These are phyloP conservation scores for Cryptococcus neoformans DNA, from an alignment of 1,284 basidiomycete genomes.

Conservation along the genomic window DNA sequence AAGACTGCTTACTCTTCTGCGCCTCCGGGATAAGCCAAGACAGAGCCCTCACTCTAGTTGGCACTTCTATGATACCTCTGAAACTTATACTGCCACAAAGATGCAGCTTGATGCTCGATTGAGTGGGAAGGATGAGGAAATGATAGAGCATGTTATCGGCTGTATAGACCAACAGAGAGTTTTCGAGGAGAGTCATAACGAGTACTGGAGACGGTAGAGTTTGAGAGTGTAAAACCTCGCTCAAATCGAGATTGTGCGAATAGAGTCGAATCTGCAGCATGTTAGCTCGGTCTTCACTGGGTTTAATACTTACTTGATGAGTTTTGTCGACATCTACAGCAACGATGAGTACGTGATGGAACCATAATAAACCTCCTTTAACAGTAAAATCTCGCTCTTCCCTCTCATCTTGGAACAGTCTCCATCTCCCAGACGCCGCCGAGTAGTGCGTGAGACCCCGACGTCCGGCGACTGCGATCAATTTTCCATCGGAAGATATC, in stretches of 20 bases:
- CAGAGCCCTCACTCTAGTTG: slow-evolving; percentile 79
- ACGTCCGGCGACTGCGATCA: slow-evolving; percentile 91
- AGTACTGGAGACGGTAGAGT: slow-evolving; percentile 73
- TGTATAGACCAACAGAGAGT: slow-evolving; percentile 94
- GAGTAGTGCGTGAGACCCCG: slow-evolving; percentile 93
- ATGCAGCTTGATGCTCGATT: slow-evolving; percentile 77
- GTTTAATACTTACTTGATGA: slow-evolving; percentile 62
- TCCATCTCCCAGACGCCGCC: slow-evolving; percentile 91
- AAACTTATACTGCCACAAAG: slow-evolving; percentile 95
- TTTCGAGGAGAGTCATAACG: slow-evolving; percentile 87
- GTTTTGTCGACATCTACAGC: slow-evolving; percentile 77
- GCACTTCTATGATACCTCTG: slow-evolving; percentile 81
- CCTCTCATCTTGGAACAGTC: slow-evolving; percentile 74
- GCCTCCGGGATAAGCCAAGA: slow-evolving; percentile 96
- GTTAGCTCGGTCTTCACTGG: neutral
- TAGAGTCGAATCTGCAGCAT: slow-evolving; percentile 76
- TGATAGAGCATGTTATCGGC: slow-evolving; percentile 94
- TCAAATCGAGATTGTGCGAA: slow-evolving; percentile 91
- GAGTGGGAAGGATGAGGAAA: slow-evolving; percentile 84
- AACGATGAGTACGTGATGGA: slow-evolving; percentile 90
- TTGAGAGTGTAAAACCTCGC: slow-evolving; percentile 79
- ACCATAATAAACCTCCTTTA: slow-evolving; percentile 92
- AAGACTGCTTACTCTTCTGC: slow-evolving; percentile 71
- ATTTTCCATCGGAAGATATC: slow-evolving; percentile 82
- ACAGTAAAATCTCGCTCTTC: slow-evolving; percentile 89